phyloP scores from a whole-genome alignment of 768 basidiomycete species.

The Coprinopsis cinerea region DNA sequence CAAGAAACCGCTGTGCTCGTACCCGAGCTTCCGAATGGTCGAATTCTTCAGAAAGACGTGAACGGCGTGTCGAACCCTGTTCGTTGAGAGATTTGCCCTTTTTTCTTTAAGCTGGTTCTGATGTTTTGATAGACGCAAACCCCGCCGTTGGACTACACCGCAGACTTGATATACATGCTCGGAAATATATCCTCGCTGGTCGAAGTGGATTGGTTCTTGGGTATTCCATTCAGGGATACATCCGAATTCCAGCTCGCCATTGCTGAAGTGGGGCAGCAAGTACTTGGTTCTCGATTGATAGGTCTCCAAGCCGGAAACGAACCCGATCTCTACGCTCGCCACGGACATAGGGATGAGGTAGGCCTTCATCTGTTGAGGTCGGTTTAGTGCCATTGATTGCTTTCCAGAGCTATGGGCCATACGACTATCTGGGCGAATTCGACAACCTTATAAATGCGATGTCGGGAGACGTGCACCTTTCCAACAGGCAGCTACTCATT shows the following conservation, averaged over 20 bases:
- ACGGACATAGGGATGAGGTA: slow-evolving; percentile 4
- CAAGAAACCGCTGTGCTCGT: slow-evolving; percentile 61
- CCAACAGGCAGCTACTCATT: slow-evolving; percentile 39
- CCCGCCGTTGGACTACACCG: slow-evolving; percentile 58
- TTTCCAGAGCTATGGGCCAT: slow-evolving; percentile 20
- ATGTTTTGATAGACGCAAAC: slow-evolving; percentile 64
- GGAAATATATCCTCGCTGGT: slow-evolving; percentile 51
- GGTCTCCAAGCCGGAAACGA: slow-evolving; percentile 74
- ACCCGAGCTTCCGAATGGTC: slow-evolving; percentile 38
- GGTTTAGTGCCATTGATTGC: no score
- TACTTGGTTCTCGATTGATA: slow-evolving; percentile 60
- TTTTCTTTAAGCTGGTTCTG: no score
- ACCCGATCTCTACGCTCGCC: slow-evolving; percentile 63
- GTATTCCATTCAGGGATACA: slow-evolving; percentile 64
- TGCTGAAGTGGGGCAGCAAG: slow-evolving; percentile 50
- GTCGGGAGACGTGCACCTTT: slow-evolving; percentile 27
- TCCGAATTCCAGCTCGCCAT: slow-evolving; percentile 45
- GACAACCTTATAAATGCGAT: slow-evolving; percentile 34
- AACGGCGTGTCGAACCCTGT: slow-evolving; percentile 14
- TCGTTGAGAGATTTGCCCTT: background rate
- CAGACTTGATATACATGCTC: slow-evolving; percentile 63
- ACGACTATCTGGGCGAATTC: slow-evolving; percentile 46
- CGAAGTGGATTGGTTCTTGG: slow-evolving; percentile 60
- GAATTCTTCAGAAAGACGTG: slow-evolving; percentile 21
- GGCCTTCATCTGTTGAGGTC: slow-evolving; percentile 2